phyloP scores from a whole-genome alignment of 768 basidiomycete genomes.

The Rubroboletus pulcherrimus region DNA sequence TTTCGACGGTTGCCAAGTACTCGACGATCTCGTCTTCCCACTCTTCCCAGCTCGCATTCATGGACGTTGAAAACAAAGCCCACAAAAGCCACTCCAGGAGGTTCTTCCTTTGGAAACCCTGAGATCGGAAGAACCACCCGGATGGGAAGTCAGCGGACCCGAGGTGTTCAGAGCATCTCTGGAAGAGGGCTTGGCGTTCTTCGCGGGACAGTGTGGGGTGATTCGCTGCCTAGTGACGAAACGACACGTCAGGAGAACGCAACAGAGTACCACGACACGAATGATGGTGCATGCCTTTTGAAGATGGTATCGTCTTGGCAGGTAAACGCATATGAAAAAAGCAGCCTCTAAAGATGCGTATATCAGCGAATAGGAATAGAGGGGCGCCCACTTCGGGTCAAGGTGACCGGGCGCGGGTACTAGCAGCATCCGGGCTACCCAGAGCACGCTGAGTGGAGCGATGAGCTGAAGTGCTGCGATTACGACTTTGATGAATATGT shows the following conservation, averaged over 20 bases:
- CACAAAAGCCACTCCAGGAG: constrained; percentile 61
- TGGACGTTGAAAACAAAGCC: constrained; percentile 51
- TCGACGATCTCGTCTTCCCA: constrained; percentile 51
- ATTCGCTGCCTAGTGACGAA: constrained; percentile 32
- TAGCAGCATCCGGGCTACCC: constrained; percentile 26
- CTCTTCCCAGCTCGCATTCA: constrained; percentile 28
- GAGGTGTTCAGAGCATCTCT: constrained; percentile 37
- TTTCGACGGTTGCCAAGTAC: constrained; percentile 43
- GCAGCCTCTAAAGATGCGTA: constrained; percentile 42
- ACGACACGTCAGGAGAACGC: background rate
- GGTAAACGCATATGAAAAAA: constrained; percentile 49
- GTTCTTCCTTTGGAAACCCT: constrained; percentile 42
- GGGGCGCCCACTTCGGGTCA: background rate
- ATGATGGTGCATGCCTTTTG: constrained; percentile 38
- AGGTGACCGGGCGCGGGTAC: background rate
- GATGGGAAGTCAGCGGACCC: constrained; percentile 30
- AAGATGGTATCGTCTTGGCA: constrained; percentile 42
- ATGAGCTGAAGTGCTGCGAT: constrained; percentile 47
- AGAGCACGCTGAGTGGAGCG: constrained; percentile 46
- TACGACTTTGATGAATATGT: constrained; percentile 46
- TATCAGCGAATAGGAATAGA: constrained; percentile 18
- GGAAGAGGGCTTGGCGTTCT: constrained; percentile 47
- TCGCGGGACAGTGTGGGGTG: constrained; percentile 35
- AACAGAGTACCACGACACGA: background rate
- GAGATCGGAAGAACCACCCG: constrained; percentile 51